Conservation (phyloP, 2,329 filamentous ascomycete species). For the Aureobasidium sp. region DNA sequence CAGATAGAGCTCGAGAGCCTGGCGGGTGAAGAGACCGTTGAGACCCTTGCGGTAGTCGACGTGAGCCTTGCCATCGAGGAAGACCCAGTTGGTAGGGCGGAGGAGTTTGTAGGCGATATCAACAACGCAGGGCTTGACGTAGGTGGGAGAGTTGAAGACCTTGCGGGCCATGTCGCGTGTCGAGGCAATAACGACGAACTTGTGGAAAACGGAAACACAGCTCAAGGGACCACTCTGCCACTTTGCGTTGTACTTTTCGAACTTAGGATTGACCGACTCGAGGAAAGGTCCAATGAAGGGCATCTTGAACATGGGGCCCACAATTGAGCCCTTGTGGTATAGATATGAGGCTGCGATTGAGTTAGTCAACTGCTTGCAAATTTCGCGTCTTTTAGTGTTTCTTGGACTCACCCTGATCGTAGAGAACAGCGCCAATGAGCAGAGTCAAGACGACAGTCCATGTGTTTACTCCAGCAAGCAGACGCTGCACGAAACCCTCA, state of each 20-base stretch:
- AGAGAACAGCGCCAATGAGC: slow-evolving; percentile 62
- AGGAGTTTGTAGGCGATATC: slow-evolving; percentile 91
- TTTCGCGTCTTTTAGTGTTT: background rate
- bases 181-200: slow-evolving; percentile 97
- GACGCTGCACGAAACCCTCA: slow-evolving; percentile 43
- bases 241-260: slow-evolving; percentile 82
- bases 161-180: slow-evolving; percentile 93
- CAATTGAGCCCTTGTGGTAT: slow-evolving; percentile 37
- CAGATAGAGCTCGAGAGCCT: slow-evolving; percentile 78
- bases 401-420: slow-evolving; percentile 72
- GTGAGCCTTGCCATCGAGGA: slow-evolving; percentile 88
- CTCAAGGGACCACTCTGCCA: slow-evolving; percentile 87
- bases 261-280: slow-evolving; percentile 83
- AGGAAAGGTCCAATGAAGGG: slow-evolving; percentile 80
- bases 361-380: slow-evolving; percentile 14
- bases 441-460: slow-evolving; percentile 63
- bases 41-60: slow-evolving; percentile 96
- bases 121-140: slow-evolving; percentile 93
- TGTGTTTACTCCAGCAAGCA: slow-evolving; percentile 50
- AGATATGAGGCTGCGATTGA: slow-evolving; percentile 36
- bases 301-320: slow-evolving; percentile 38
- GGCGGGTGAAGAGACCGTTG: slow-evolving; percentile 87
- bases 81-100: slow-evolving; percentile 89
- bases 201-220: slow-evolving; percentile 98
- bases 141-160: slow-evolving; percentile 87